phyloP scores from a whole-genome alignment of 1,284 basidiomycete genomes.

The Coniferiporia sulphurascens region DNA sequence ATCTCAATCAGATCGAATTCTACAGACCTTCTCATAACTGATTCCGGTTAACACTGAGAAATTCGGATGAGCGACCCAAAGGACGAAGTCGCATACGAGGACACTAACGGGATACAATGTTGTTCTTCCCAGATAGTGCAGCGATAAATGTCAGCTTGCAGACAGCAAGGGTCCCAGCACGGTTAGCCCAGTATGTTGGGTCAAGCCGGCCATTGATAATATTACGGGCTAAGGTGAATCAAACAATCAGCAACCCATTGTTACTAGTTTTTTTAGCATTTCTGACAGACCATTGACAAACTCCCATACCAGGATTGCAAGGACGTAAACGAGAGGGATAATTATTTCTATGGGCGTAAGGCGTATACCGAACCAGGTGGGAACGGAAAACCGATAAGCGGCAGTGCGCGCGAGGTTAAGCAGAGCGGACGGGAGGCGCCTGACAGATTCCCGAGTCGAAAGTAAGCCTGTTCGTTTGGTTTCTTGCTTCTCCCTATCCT shows the following conservation, averaged over 20 bases:
- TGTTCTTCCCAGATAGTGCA: conserved; percentile 44
- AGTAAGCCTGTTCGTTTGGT: no score
- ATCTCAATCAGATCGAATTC: not conserved
- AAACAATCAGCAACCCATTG: not conserved
- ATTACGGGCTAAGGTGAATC: no score
- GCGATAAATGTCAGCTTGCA: conserved; percentile 41
- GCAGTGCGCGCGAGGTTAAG: not conserved
- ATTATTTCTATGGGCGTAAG: not conserved
- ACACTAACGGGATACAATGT: conserved; percentile 35
- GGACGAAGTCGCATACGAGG: not conserved
- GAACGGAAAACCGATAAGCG: not conserved
- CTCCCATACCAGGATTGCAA: not conserved
- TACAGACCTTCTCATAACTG: conserved; percentile 35
- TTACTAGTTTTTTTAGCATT: not conserved
- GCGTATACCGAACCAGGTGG: not conserved
- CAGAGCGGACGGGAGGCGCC: not conserved
- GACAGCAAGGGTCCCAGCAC: conserved; percentile 35
- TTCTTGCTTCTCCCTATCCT: no score
- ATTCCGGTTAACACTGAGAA: conserved; percentile 37
- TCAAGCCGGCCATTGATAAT: not conserved
- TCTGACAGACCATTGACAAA: not conserved
- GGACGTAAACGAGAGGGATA: not conserved
- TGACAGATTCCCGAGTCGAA: no score
- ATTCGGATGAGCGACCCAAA: not conserved
- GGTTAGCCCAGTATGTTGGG: conserved; percentile 21